Percentiles rank a stretch among this genome's conserved stretches.
Evolutionary conservation across 2,329 filamentous ascomycete genomes (phyloP).

Genomic region (Trichophyton verrucosum): DNA sequence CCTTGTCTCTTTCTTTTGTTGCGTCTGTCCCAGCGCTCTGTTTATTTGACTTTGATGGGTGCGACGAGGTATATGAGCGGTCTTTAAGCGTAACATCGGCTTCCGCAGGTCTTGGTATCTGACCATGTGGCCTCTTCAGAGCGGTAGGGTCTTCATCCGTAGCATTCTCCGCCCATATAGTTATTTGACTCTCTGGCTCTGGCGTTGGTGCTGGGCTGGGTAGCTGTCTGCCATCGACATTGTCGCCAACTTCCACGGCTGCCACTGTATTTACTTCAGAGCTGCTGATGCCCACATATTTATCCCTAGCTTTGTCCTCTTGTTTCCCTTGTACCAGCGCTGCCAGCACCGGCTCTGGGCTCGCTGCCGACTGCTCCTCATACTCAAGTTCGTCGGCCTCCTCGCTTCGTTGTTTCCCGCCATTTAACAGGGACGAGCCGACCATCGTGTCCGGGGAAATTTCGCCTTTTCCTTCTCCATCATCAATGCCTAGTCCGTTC

Average conservation of each 20-base stretch:
- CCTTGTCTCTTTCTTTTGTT: neutral
- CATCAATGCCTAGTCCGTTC: neutral
- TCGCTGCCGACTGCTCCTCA: neutral
- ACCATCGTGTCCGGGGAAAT: neutral
- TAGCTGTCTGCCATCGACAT: neutral
- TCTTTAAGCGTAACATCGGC: neutral
- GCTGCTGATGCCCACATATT: neutral
- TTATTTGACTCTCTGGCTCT: neutral
- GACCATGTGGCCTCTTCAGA: conserved; percentile 12
- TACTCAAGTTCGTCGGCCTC: neutral
- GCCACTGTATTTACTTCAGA: neutral
- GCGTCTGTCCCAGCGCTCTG: neutral
- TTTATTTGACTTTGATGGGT: neutral
- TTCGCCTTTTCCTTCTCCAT: neutral
- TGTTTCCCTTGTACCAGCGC: neutral
- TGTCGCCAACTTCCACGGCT: neutral
- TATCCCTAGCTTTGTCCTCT: neutral
- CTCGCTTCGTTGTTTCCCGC: neutral
- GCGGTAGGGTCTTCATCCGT: neutral
- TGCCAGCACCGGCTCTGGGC: neutral
- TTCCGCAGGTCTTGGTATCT: conserved; percentile 3
- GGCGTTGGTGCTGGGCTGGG: neutral
- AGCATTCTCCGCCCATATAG: neutral
- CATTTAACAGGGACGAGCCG: neutral
- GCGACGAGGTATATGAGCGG: neutral